These are phyloP conservation scores for Pleurotus djamor DNA, from an alignment of 768 basidiomycete genomes.

Conservation along the genomic window DNA sequence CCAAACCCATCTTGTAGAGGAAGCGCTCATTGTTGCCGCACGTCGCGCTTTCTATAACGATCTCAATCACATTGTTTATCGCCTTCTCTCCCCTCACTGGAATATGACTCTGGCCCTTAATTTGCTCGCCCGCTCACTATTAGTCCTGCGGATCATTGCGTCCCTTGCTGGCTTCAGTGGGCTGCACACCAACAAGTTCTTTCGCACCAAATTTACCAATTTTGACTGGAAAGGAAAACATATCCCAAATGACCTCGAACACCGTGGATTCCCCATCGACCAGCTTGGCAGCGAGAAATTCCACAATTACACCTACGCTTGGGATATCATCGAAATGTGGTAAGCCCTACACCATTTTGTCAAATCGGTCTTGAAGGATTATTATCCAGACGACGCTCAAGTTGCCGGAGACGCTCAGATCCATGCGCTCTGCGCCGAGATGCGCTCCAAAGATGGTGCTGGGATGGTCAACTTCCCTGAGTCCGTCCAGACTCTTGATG, in stretches of 20 bases:
- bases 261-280: slow-evolving; percentile 24
- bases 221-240: slow-evolving; percentile 24
- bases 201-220: slow-evolving; percentile 17
- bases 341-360: slow-evolving; percentile 22
- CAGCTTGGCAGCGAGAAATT: slow-evolving; percentile 19
- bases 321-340: slow-evolving; percentile 22
- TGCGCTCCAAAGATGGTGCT: slow-evolving; percentile 18
- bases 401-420: slow-evolving; percentile 18
- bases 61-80: slow-evolving; percentile 18
- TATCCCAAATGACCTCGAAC: slow-evolving; percentile 22
- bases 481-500: slow-evolving; percentile 18
- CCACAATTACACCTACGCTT: slow-evolving; percentile 26
- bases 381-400: slow-evolving; percentile 14
- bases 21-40: slow-evolving; percentile 26
- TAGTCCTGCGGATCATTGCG: slow-evolving; percentile 22
- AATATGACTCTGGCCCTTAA: slow-evolving; percentile 25
- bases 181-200: slow-evolving; percentile 13
- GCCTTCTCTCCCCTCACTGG: slow-evolving; percentile 27
- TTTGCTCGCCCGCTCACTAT: slow-evolving; percentile 17
- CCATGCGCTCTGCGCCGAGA: slow-evolving; percentile 18
- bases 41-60: slow-evolving; percentile 16
- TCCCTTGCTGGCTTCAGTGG: slow-evolving; percentile 15
- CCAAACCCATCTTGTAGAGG: slow-evolving; percentile 27
- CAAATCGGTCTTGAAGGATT: slow-evolving; percentile 11
- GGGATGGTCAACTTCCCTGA: slow-evolving; percentile 21